Evolutionary conservation across 2,329 filamentous ascomycete genomes (phyloP).

Genomic region (Magnaporthales sp.): DNA sequence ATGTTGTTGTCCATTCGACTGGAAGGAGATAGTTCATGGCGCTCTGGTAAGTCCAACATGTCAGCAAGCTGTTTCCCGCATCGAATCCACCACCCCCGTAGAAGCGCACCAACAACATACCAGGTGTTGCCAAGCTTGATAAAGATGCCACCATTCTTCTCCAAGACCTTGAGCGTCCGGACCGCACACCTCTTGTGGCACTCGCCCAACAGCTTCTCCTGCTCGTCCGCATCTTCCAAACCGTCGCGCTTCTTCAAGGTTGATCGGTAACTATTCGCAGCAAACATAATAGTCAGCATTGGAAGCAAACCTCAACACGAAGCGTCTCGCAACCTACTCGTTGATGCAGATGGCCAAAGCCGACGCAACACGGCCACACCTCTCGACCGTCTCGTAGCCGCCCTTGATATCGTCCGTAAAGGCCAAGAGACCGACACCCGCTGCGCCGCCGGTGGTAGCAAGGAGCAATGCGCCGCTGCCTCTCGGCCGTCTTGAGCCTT

Average conservation of each 20-base stretch:
- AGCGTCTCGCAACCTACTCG: slow-evolving; percentile 47
- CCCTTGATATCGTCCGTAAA: slow-evolving; percentile 66
- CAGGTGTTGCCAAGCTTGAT: slow-evolving; percentile 97
- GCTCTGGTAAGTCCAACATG: slow-evolving; percentile 39
- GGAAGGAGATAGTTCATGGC: slow-evolving; percentile 94
- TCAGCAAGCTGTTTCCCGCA: not conserved
- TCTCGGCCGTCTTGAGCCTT: slow-evolving; percentile 9
- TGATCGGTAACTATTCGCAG: slow-evolving; percentile 63
- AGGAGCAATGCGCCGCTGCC: slow-evolving; percentile 29
- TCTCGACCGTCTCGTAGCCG: slow-evolving; percentile 64
- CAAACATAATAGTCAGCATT: not conserved
- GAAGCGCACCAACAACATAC: slow-evolving; percentile 27
- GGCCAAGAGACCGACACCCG: slow-evolving; percentile 32
- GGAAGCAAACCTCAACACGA: not conserved
- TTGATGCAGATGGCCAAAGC: slow-evolving; percentile 77
- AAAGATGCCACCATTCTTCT: slow-evolving; percentile 96
- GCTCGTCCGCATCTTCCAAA: slow-evolving; percentile 52
- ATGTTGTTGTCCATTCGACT: slow-evolving; percentile 87
- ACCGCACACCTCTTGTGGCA: slow-evolving; percentile 92
- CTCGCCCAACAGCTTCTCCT: slow-evolving; percentile 59
- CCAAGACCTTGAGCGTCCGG: slow-evolving; percentile 75
- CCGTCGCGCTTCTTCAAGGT: slow-evolving; percentile 66
- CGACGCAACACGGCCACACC: slow-evolving; percentile 69
- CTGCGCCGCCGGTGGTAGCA: slow-evolving; percentile 41
- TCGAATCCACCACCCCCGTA: not conserved